phyloP scores from a whole-genome alignment of 2,329 filamentous ascomycete species.

The Ascosphaera apis region DNA sequence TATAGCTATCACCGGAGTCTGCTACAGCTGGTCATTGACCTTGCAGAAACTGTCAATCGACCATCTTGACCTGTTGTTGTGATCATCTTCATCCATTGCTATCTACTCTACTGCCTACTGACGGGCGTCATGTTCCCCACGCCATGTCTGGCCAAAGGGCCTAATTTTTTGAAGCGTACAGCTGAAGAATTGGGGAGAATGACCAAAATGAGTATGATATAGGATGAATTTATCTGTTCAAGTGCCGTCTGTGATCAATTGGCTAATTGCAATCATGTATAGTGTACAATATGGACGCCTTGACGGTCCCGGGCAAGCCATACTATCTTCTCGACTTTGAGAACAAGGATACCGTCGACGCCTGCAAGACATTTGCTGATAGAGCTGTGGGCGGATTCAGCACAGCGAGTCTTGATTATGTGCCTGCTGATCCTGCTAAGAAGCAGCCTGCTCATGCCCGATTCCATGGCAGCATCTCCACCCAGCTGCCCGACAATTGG shows the following conservation, averaged over 20 bases:
- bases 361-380: slow-evolving; percentile 61
- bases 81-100: no score
- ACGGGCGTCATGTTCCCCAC: slow-evolving; percentile 15
- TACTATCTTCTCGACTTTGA: slow-evolving; percentile 20
- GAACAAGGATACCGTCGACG: slow-evolving; percentile 13
- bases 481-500: slow-evolving; percentile 48
- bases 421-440: slow-evolving; percentile 22
- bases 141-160: slow-evolving; percentile 16
- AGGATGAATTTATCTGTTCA: not conserved
- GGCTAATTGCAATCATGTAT: not conserved
- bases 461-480: slow-evolving; percentile 78
- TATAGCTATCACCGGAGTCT: no score
- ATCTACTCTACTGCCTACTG: no score
- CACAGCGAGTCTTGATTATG: slow-evolving; percentile 44
- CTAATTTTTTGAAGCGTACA: slow-evolving; percentile 34
- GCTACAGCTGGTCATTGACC: no score
- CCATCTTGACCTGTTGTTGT: no score
- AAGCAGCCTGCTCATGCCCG: slow-evolving; percentile 40
- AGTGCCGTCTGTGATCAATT: not conserved
- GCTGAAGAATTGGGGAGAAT: slow-evolving; percentile 35
- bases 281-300: slow-evolving; percentile 21
- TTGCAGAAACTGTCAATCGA: no score
- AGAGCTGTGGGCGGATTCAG: slow-evolving; percentile 72
- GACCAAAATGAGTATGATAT: slow-evolving; percentile 27
- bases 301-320: slow-evolving; percentile 16